Base-by-base conservation (phyloP, 192 early-diverging fungal genomes). In the Obelidium mucronatum region DNA sequence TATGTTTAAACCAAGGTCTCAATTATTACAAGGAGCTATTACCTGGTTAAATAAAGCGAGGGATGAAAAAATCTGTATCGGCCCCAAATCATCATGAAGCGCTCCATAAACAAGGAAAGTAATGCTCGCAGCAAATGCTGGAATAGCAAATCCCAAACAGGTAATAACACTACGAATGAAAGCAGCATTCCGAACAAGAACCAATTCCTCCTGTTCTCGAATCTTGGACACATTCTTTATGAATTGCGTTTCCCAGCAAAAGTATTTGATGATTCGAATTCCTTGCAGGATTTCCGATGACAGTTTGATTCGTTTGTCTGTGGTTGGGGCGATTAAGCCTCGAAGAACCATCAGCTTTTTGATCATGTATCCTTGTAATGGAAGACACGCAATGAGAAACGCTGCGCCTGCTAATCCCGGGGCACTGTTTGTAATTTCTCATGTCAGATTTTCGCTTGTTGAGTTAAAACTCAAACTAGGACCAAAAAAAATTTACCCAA, bases 181-280 rank as follows among this genome's bases (percentile, higher is more conserved):
- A 11, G 72, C 56, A 11, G 72, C 72, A 42, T 63, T 11, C 24
- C 31, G 13, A 8, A 74, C 60, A 34, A 63, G 72, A 1, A 26
- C 37, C 33, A 72, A 52, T 58, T 72, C 70, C 37, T 89, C 87
- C 28, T 69, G 62, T 11, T 76, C 55, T 26, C 89, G 79, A 74
- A 88, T 44, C 63, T 79, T 83, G 2, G 84, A 80, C 8, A 97
- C 84, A 40, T 89, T 87, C 34, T 86, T 80, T 35, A 88, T 75
- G 76, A 98, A 85, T 11, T 79, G 67, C 8, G 72, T 19, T 72
- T 93, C 91, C 91, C 91, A 93, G 0, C 87, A 86, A 72, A 91
- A 92, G 68, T 90, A 91, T 74, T 93, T 94, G 83, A 94, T 90
- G 58, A 93, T 88, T 33, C 91, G 89, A 79, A 94, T 94, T 22